Percentiles rank a stretch among this genome's conserved stretches.
Evolutionary conservation across 108 stramenopile species (phyloP).

Genomic region (Cyclotella baltica): DNA sequence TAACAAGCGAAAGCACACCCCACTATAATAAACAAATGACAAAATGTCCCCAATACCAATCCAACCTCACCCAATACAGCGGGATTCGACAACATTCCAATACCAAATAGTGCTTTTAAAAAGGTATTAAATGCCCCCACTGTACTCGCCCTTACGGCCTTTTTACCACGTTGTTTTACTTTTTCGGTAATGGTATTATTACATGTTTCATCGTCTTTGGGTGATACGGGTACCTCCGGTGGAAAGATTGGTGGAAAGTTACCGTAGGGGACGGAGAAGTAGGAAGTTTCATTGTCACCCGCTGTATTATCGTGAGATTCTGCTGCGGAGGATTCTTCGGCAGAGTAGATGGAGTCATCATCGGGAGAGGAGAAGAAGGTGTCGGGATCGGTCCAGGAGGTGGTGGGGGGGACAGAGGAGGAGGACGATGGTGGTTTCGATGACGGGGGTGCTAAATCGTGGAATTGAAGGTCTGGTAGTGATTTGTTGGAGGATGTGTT

Average conservation of each 20-base stretch:
- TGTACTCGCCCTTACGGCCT: conserved; percentile 40
- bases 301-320: not conserved
- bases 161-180: conserved; percentile 30
- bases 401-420: not conserved
- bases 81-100: conserved; percentile 55
- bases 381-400: conserved; percentile 22
- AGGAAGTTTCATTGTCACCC: not conserved
- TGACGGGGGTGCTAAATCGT: not conserved
- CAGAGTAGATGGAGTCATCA: not conserved
- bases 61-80: conserved; percentile 54
- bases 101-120: conserved; percentile 54
- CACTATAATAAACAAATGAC: conserved; percentile 51
- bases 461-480: not conserved
- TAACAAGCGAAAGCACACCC: conserved; percentile 59
- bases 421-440: not conserved
- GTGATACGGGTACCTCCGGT: not conserved
- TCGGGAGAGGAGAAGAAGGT: conserved; percentile 28
- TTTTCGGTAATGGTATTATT: conserved; percentile 40
- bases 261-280: not conserved
- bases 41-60: conserved; percentile 50
- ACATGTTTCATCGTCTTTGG: conserved; percentile 37
- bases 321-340: not conserved
- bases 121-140: conserved; percentile 58
- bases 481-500: too few species aligned
- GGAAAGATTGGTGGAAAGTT: not conserved